Conservation (phyloP, 1,284 basidiomycete species). For the Marasmius sp. region DNA sequence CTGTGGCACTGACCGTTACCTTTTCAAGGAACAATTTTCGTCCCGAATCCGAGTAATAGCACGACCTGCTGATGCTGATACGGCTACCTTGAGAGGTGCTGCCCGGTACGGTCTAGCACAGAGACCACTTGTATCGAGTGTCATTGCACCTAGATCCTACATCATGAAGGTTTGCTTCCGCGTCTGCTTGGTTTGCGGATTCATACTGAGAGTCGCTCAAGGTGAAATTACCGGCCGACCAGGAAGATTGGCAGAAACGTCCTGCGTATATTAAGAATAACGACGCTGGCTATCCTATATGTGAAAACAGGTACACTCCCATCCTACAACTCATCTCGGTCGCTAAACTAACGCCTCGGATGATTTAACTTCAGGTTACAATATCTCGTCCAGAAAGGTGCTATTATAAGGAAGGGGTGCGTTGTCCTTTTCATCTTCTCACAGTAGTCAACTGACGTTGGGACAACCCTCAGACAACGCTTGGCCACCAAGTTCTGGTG, state of each 20-base stretch:
- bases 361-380: conserved; percentile 55
- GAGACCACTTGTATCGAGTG: conserved; percentile 69
- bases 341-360: conserved; percentile 23
- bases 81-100: conserved; percentile 78
- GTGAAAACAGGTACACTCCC: conserved; percentile 69
- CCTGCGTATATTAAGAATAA: conserved; percentile 79
- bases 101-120: conserved; percentile 81
- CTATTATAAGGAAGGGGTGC: conserved; percentile 79
- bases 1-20: conserved; percentile 3
- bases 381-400: conserved; percentile 80
- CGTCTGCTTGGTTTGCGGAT: conserved; percentile 1
- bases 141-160: conserved; percentile 78
- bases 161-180: conserved; percentile 66
- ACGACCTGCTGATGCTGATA: conserved; percentile 78
- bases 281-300: conserved; percentile 71
- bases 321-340: conserved; percentile 15
- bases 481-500: conserved; percentile 79
- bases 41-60: conserved; percentile 69
- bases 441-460: conserved; percentile 16
- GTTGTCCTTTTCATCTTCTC: conserved; percentile 20
- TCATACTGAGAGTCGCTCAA: conserved; percentile 22
- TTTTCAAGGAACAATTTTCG: conserved; percentile 58
- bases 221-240: conserved; percentile 82
- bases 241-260: conserved; percentile 75
- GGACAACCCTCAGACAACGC: conserved; percentile 52